A percentile compares a stretch with the other conserved stretches of the same genome.
Evolutionary conservation across 352 stramenopile species (phyloP).

Genomic region (Pythium chondricola): DNA sequence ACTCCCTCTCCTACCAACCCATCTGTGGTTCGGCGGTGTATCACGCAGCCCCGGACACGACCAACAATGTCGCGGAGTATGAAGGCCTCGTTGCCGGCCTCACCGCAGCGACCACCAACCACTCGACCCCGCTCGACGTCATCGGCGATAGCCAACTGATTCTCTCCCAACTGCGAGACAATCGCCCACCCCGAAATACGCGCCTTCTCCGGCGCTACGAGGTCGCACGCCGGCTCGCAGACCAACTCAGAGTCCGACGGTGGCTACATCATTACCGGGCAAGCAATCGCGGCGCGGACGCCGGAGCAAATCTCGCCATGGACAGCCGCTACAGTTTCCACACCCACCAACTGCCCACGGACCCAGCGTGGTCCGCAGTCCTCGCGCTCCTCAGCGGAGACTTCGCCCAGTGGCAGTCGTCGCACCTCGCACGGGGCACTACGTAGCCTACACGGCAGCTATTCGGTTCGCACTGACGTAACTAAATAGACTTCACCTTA

Average conservation of each 20-base stretch:
- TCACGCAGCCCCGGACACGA: background rate
- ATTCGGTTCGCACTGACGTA: too few relatives aligned
- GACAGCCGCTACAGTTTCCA: background rate
- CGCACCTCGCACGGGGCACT: too few relatives aligned
- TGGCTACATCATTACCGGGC: conserved; percentile 2
- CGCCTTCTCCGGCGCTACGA: background rate
- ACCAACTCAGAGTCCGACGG: background rate
- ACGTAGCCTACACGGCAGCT: too few relatives aligned
- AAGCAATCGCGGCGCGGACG: background rate
- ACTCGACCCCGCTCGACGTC: background rate
- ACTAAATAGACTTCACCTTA: too few relatives aligned
- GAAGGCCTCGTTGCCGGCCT: background rate
- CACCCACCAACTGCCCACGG: background rate
- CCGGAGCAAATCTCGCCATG: conserved; percentile 1
- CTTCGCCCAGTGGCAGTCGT: conserved; percentile 3
- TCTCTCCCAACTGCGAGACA: background rate
- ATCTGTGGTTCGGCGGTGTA: background rate
- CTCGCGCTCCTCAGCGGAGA: background rate
- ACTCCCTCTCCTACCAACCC: background rate
- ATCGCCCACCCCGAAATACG: background rate
- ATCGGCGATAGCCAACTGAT: conserved; percentile 10
- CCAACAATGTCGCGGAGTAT: conserved; percentile 13
- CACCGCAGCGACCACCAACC: background rate
- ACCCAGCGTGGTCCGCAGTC: background rate
- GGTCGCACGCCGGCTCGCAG: background rate